A percentile compares a stretch with the other conserved stretches of the same genome.
These are phyloP conservation scores for Lactuca saligna DNA, from an alignment of 129 eudicot species.

Conservation along the genomic window DNA sequence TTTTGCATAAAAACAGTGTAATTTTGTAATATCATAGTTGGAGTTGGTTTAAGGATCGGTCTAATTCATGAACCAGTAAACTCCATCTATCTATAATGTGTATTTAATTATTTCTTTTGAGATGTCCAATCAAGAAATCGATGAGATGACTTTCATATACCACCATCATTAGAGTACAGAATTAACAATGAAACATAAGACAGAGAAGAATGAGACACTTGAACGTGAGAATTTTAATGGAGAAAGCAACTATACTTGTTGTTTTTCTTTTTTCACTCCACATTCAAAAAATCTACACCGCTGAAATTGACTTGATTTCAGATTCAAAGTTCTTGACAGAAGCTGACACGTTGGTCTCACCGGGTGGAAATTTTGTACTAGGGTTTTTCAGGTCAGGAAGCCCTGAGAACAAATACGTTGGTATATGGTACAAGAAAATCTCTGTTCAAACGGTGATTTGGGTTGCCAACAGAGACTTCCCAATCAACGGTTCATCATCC, in stretches of 20 bases:
- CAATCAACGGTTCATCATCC: slow-evolving; percentile 10
- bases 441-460: slow-evolving; percentile 19
- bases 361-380: slow-evolving; percentile 19
- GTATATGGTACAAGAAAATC: slow-evolving; percentile 32
- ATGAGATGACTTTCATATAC: too few species aligned
- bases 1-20: too few species aligned
- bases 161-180: too few species aligned
- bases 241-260: not conserved
- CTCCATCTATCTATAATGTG: too few species aligned
- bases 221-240: not conserved
- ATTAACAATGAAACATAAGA: not conserved
- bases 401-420: slow-evolving; percentile 20
- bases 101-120: too few species aligned
- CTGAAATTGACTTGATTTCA: slow-evolving; percentile 13
- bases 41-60: too few species aligned
- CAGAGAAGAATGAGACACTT: not conserved
- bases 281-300: not conserved
- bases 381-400: slow-evolving; percentile 21
- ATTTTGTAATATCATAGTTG: too few species aligned
- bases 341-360: slow-evolving; percentile 27
- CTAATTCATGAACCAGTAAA: too few species aligned
- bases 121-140: too few species aligned
- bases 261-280: slow-evolving; percentile 6
- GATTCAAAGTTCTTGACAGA: slow-evolving; percentile 19
- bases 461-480: slow-evolving; percentile 34